Evolutionary conservation across 495 filamentous ascomycete species (phyloP).

Genomic region (Niebla homalea): DNA sequence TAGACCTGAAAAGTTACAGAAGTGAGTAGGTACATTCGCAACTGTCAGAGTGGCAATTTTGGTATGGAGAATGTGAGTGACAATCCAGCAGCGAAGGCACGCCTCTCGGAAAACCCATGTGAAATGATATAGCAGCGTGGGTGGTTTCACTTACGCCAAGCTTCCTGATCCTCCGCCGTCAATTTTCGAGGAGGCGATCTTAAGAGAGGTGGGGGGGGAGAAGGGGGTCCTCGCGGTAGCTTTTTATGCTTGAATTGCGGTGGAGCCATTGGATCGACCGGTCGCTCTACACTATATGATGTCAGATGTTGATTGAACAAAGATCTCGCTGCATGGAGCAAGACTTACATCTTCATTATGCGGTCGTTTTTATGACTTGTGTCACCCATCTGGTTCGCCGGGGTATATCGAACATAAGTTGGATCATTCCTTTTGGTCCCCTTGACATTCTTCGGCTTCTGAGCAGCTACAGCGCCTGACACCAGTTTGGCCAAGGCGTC

Average conservation of each 20-base stretch:
- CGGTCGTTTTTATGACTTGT: slow-evolving; percentile 76
- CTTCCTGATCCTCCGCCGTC: slow-evolving; percentile 93
- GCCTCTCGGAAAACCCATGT: too few relatives aligned
- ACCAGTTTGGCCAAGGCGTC: slow-evolving; percentile 72
- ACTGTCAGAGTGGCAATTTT: too few relatives aligned
- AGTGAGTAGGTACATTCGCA: too few relatives aligned
- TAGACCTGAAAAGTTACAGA: slow-evolving; percentile 19
- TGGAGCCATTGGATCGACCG: slow-evolving; percentile 94
- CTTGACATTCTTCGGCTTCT: slow-evolving; percentile 92
- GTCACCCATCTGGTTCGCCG: slow-evolving; percentile 94
- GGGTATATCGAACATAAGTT: slow-evolving; percentile 91
- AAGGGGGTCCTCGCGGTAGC: slow-evolving; percentile 87
- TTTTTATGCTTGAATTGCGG: slow-evolving; percentile 98
- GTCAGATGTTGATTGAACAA: too few relatives aligned
- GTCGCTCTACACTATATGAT: slow-evolving; percentile 50
- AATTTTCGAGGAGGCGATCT: slow-evolving; percentile 91
- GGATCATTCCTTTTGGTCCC: slow-evolving; percentile 64
- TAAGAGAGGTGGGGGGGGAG: slow-evolving; percentile 86
- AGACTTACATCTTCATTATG: slow-evolving; percentile 73
- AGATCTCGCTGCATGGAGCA: too few relatives aligned
- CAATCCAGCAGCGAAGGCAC: slow-evolving; percentile 17
- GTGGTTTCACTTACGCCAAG: slow-evolving; percentile 46
- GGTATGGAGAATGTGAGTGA: too few relatives aligned
- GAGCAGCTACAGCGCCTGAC: slow-evolving; percentile 70
- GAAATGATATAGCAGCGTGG: too few relatives aligned